Evolutionary conservation across 2,329 filamentous ascomycete species (phyloP).

Genomic region (Talaromyces sp.): DNA sequence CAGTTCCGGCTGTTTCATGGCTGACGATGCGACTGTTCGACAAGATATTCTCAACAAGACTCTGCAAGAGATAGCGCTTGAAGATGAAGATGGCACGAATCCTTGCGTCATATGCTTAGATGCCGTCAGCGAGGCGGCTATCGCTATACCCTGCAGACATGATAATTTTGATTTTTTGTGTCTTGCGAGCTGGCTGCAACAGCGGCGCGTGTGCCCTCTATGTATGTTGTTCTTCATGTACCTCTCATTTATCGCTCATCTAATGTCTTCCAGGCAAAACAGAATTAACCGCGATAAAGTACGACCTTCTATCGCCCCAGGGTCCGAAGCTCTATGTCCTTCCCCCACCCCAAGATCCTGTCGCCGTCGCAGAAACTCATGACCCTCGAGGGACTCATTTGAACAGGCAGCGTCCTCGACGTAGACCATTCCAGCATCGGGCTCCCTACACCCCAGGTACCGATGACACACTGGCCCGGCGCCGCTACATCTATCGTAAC

Average conservation of each 20-base stretch:
- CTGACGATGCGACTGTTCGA: slow-evolving; percentile 40
- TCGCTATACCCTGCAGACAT: slow-evolving; percentile 74
- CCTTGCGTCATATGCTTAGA: slow-evolving; percentile 89
- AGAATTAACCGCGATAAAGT: slow-evolving; percentile 59
- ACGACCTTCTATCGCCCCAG: slow-evolving; percentile 56
- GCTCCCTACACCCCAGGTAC: slow-evolving; percentile 16
- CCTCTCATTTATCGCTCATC: background rate
- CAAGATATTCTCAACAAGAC: slow-evolving; percentile 46
- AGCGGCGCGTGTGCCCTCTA: slow-evolving; percentile 70
- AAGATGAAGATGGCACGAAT: slow-evolving; percentile 36
- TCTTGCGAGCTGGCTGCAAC: slow-evolving; percentile 74
- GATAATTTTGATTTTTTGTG: slow-evolving; percentile 81
- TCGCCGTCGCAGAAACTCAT: background rate
- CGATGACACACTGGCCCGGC: slow-evolving; percentile 53
- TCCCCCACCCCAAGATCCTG: slow-evolving; percentile 29
- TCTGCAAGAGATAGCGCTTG: slow-evolving; percentile 42
- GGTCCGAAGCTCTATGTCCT: slow-evolving; percentile 59
- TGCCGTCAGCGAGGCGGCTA: slow-evolving; percentile 65
- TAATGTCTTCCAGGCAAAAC: slow-evolving; percentile 44
- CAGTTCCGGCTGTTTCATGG: slow-evolving; percentile 26
- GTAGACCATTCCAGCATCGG: slow-evolving; percentile 21
- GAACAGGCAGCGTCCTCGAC: slow-evolving; percentile 15
- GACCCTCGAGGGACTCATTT: background rate
- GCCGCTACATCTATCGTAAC: slow-evolving; percentile 69
- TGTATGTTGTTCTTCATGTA: slow-evolving; percentile 52